These are phyloP conservation scores for Pyrenochaeta sp. DNA, from an alignment of 2,329 filamentous ascomycete species.

Conservation along the genomic window DNA sequence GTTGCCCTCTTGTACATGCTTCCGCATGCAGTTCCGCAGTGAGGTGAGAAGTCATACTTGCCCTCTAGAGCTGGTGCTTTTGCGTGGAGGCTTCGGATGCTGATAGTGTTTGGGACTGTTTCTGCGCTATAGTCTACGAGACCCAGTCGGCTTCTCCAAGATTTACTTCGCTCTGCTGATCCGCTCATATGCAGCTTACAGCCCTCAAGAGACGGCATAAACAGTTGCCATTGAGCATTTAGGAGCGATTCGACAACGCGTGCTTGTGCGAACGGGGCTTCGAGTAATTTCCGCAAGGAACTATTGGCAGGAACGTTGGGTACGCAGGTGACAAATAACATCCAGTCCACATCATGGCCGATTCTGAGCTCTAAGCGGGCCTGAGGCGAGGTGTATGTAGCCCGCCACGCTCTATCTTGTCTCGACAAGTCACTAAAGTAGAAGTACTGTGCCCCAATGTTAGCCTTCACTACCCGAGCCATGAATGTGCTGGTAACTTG, in stretches of 20 bases:
- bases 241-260: conserved; percentile 17
- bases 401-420: conserved; percentile 51
- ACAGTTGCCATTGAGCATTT: conserved; percentile 33
- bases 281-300: conserved; percentile 52
- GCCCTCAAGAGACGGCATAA: conserved; percentile 16
- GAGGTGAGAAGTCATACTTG: conserved; percentile 59
- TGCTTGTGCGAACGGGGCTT: conserved; percentile 31
- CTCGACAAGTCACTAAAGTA: conserved; percentile 26
- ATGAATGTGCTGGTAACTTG: conserved; percentile 11
- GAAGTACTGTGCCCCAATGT: conserved; percentile 19
- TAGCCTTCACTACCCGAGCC: conserved; percentile 10
- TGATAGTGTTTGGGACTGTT: conserved; percentile 55
- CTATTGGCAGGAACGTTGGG: conserved; percentile 49
- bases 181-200: conserved; percentile 27
- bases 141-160: conserved; percentile 49
- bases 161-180: conserved; percentile 28
- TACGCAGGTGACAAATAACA: conserved; percentile 56
- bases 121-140: conserved; percentile 51
- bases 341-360: conserved; percentile 56
- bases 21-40: conserved; percentile 66
- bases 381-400: conserved; percentile 50
- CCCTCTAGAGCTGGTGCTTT: conserved; percentile 55
- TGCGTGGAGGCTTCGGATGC: conserved; percentile 48
- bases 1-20: conserved; percentile 61
- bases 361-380: conserved; percentile 51